Percentiles rank a stretch among this genome's conserved stretches.
phyloP scores from a whole-genome alignment of 495 filamentous ascomycete genomes.

The Neurospora sp. region DNA sequence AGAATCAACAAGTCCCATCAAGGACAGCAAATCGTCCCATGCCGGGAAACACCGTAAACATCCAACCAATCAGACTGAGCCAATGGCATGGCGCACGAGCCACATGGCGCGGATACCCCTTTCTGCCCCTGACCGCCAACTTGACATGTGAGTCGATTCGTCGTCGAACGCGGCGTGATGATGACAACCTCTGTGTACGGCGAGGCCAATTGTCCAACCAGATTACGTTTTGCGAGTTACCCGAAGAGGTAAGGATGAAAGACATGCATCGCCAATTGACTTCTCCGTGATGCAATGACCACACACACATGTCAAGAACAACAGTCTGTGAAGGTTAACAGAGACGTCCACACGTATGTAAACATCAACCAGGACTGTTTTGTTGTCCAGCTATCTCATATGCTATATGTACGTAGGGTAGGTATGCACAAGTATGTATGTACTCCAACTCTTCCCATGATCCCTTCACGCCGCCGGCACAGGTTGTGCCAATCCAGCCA shows the following conservation, averaged over 20 bases:
- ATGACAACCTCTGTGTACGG: background rate
- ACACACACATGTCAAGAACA: too few relatives aligned
- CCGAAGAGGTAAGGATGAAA: background rate
- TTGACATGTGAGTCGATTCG: slow-evolving; percentile 28
- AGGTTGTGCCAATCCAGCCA: background rate
- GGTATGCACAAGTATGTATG: background rate
- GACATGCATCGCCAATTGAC: background rate
- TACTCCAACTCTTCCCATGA: background rate
- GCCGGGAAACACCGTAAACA: slow-evolving; percentile 11
- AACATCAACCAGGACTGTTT: background rate
- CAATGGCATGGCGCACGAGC: slow-evolving; percentile 1
- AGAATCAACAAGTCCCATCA: background rate
- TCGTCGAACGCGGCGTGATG: background rate
- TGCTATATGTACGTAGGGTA: background rate
- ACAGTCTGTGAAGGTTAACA: too few relatives aligned
- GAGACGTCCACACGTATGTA: background rate
- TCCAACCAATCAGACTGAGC: slow-evolving; percentile 9
- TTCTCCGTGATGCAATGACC: background rate
- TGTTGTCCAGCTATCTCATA: background rate
- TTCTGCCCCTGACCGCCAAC: slow-evolving; percentile 14
- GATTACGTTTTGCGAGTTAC: background rate
- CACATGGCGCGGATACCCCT: background rate
- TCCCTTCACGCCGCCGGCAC: background rate
- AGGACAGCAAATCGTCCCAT: slow-evolving; percentile 13
- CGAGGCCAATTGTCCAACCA: background rate